Evolutionary conservation across 495 filamentous ascomycete genomes (phyloP).

Genomic region (Penicillium lividum): DNA sequence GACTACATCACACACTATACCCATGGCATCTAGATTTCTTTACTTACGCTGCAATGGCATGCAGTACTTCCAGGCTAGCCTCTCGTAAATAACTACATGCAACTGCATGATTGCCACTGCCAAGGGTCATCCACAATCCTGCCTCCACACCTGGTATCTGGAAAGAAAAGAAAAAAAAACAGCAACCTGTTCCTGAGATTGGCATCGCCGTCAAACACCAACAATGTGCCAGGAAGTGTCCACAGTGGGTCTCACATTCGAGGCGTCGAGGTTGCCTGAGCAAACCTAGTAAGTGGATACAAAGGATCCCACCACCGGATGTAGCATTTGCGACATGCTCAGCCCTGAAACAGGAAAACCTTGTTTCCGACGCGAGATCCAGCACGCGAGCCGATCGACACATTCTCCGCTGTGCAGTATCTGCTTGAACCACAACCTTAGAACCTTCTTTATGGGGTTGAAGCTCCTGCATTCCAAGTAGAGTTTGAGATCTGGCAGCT

Average conservation of each 20-base stretch:
- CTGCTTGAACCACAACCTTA: slow-evolving; percentile 14
- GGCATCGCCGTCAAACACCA: not conserved
- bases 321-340: slow-evolving; percentile 7
- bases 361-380: slow-evolving; percentile 10
- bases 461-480: slow-evolving; percentile 26
- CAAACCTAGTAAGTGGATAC: slow-evolving; percentile 6
- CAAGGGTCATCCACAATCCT: not conserved
- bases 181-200: slow-evolving; percentile 2
- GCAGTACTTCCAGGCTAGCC: not conserved
- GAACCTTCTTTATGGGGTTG: slow-evolving; percentile 18
- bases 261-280: slow-evolving; percentile 7
- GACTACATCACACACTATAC: too few relatives aligned
- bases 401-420: slow-evolving; percentile 19
- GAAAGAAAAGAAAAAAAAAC: not conserved
- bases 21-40: too few relatives aligned
- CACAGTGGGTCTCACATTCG: slow-evolving; percentile 4
- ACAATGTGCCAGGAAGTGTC: slow-evolving; percentile 5
- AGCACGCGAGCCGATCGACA: slow-evolving; percentile 23
- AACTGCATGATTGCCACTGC: not conserved
- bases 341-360: slow-evolving; percentile 8
- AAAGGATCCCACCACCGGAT: slow-evolving; percentile 4
- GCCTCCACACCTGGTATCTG: not conserved
- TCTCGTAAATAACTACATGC: not conserved
- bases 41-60: not conserved
- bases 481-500: slow-evolving; percentile 13